A percentile compares a stretch with the other conserved stretches of the same genome.
phyloP scores from a whole-genome alignment of 305 asterid genomes.

The Fraxinus paxiana region DNA sequence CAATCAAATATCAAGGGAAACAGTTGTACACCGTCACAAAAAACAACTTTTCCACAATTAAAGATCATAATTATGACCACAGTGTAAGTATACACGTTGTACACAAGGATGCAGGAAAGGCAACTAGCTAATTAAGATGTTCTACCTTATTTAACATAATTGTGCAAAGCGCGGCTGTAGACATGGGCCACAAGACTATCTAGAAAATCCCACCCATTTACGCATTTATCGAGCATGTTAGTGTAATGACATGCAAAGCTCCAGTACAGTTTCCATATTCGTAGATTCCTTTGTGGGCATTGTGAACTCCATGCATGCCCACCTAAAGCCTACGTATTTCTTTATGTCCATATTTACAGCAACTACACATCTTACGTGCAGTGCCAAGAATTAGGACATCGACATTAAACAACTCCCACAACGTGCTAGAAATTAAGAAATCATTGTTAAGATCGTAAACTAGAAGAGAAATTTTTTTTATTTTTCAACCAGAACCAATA shows the following conservation, averaged over 20 bases:
- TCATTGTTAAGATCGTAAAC: not conserved
- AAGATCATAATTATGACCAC: not conserved
- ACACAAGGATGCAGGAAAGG: not conserved
- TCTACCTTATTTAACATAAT: not conserved
- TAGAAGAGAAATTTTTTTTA: not conserved
- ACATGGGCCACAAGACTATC: not conserved
- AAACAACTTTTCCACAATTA: not conserved
- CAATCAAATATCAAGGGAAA: not conserved
- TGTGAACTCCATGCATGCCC: slow-evolving; percentile 47
- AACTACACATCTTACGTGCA: slow-evolving; percentile 54
- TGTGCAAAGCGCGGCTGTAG: not conserved
- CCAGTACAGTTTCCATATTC: slow-evolving; percentile 13
- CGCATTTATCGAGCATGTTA: not conserved
- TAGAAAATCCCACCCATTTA: not conserved
- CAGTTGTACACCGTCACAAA: not conserved
- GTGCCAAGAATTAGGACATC: slow-evolving; percentile 80
- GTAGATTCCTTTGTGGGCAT: slow-evolving; percentile 62
- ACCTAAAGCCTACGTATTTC: slow-evolving; percentile 51
- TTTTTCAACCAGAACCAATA: not conserved
- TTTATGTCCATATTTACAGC: slow-evolving; percentile 85
- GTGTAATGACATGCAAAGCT: not conserved
- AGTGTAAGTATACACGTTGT: not conserved
- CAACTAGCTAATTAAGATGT: not conserved
- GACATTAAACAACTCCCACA: slow-evolving; percentile 6
- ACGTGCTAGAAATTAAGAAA: not conserved